These are phyloP conservation scores for Dothideomycetes sp. DNA, from an alignment of 2,329 filamentous ascomycete species.

Conservation along the genomic window DNA sequence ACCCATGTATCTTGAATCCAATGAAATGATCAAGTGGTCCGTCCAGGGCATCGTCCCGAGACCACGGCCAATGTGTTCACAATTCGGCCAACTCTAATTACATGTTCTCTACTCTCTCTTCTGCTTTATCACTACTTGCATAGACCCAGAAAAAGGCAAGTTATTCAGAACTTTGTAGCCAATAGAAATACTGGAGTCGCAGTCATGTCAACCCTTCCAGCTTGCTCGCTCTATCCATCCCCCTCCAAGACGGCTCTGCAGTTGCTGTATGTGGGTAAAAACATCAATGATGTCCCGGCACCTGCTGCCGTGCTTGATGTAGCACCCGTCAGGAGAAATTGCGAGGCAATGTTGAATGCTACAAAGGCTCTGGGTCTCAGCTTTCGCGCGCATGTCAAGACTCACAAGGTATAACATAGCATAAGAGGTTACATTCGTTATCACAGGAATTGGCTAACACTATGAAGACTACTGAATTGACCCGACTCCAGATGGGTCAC, in stretches of 20 bases:
- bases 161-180: no score
- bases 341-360: slow-evolving; percentile 60
- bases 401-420: slow-evolving; percentile 57
- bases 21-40: no score
- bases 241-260: slow-evolving; percentile 26
- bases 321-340: slow-evolving; percentile 58
- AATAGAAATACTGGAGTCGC: no score
- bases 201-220: slow-evolving; percentile 3
- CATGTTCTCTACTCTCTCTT: no score
- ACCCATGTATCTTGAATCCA: no score
- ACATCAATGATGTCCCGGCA: slow-evolving; percentile 50
- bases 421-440: background rate
- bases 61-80: no score
- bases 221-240: slow-evolving; percentile 22
- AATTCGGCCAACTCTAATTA: no score
- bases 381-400: slow-evolving; percentile 74
- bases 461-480: slow-evolving; percentile 54
- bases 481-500: slow-evolving; percentile 60
- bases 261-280: slow-evolving; percentile 48
- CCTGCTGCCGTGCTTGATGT: slow-evolving; percentile 62
- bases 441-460: background rate
- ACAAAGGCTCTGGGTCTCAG: slow-evolving; percentile 49
- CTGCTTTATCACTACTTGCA: no score
- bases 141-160: no score
- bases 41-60: no score